Evolutionary conservation across 441 rosid species (phyloP).

Genomic region (Eugenia klotzschiana): DNA sequence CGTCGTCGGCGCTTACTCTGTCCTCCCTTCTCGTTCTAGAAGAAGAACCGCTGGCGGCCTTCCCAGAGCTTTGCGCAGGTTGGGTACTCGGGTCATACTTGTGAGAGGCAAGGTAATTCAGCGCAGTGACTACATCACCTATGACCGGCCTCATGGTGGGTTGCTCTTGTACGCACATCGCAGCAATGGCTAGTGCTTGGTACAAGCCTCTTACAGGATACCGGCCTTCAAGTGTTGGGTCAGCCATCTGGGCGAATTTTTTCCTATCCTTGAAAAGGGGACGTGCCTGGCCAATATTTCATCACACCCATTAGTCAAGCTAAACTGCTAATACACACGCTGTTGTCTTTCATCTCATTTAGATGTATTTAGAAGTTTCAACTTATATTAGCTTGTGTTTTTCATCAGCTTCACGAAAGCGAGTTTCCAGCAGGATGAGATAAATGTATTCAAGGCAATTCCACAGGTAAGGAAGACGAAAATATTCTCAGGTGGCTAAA

Average conservation of each 20-base stretch:
- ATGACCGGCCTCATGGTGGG: slow-evolving; percentile 42
- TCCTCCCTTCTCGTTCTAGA: slow-evolving; percentile 4
- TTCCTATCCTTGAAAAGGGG: slow-evolving; percentile 50
- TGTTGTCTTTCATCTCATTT: neutral
- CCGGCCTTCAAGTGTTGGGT: slow-evolving; percentile 28
- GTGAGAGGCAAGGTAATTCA: slow-evolving; percentile 39
- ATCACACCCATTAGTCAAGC: neutral
- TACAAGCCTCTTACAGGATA: slow-evolving; percentile 45
- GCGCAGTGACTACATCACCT: slow-evolving; percentile 50
- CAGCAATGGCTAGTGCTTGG: slow-evolving; percentile 56
- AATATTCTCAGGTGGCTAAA: neutral
- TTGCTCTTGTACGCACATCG: slow-evolving; percentile 64
- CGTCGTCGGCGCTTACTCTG: neutral
- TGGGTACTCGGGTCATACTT: slow-evolving; percentile 23
- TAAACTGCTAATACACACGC: neutral
- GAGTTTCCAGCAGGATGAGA: neutral
- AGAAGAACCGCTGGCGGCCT: neutral
- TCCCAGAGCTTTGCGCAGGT: slow-evolving; percentile 13
- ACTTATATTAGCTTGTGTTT: neutral
- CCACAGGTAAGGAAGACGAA: neutral
- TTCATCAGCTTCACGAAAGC: neutral
- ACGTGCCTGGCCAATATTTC: slow-evolving; percentile 23
- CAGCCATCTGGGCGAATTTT: slow-evolving; percentile 37
- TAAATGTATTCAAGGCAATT: neutral
- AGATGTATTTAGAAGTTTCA: neutral